Evolutionary conservation across 352 stramenopile genomes (phyloP).

Genomic region (Globisporangium viniferum): DNA sequence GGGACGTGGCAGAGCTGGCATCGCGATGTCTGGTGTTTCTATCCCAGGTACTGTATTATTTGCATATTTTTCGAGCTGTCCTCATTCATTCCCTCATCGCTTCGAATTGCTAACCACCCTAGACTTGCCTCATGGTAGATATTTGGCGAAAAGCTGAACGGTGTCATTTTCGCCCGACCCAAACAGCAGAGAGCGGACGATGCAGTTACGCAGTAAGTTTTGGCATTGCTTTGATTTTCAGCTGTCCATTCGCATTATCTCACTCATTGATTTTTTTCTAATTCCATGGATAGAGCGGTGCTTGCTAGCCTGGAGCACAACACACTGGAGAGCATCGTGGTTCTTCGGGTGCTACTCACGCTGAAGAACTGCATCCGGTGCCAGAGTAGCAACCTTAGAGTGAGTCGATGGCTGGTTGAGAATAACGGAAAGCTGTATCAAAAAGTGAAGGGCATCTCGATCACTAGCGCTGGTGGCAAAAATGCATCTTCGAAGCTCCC

Average conservation of each 20-base stretch:
- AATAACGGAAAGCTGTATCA: conserved; percentile 22
- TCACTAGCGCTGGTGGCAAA: neutral
- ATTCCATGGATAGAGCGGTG: conserved; percentile 20
- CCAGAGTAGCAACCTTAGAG: conserved; percentile 24
- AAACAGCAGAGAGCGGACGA: conserved; percentile 13
- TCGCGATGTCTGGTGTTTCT: conserved; percentile 59
- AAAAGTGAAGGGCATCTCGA: conserved; percentile 21
- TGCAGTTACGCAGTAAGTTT: conserved; percentile 23
- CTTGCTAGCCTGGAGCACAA: conserved; percentile 25
- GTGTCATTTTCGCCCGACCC: conserved; percentile 36
- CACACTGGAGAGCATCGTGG: conserved; percentile 22
- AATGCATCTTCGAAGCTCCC: neutral
- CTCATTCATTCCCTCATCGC: neutral
- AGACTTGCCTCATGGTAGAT: conserved; percentile 26
- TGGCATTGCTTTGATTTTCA: neutral
- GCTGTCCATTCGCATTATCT: neutral
- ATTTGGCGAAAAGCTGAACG: conserved; percentile 57
- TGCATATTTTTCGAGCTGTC: neutral
- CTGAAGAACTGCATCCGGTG: conserved; percentile 61
- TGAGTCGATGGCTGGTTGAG: conserved; percentile 30
- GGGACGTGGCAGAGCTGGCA: conserved; percentile 33
- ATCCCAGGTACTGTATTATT: conserved; percentile 42
- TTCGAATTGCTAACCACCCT: neutral
- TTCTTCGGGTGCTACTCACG: conserved; percentile 49
- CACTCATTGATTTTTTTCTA: neutral